Evolutionary conservation across 176 grass and related monocot genomes (phyloP), one percentile per base, ranked within the genome.

Genomic region (Avena eriantha): DNA sequence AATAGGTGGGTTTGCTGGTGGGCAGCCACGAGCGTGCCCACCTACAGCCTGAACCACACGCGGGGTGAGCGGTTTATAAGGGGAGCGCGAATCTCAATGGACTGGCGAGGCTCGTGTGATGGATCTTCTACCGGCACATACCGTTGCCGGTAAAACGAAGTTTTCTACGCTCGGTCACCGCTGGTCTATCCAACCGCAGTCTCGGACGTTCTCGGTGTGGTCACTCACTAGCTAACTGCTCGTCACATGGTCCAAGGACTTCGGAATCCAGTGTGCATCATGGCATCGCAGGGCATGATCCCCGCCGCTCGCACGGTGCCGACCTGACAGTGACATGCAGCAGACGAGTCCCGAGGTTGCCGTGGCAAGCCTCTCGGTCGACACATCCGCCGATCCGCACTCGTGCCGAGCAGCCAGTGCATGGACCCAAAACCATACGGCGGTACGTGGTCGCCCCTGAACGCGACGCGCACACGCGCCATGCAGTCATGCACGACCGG

Each of bases 311-410:
- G 77, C 65, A 34, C 6, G 54, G 56, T 65, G 86, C 86, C 86
- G 86, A 87, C 79, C 57, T 82, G 86, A 76, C 79, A 34, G 66
- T 9, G 8, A 19, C 66, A 4, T 16, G 47, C 23, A 49, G 22
- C 41, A 73, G 24, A 29, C 79, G 48, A 54, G 12, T 69, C 79
- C 63, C 49, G 71, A 59, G 61, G 29, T 51, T 6, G 63, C 24
- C 80, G 80, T 88, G 86, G 72, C 86, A 29, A 58, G 49, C 72
- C 61, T 0, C 0, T 0, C 10, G 5, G 36, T 9, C 10, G 86
- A 77, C 86, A 83, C 80, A 56, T 55, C 79, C 8, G 5, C 6
- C 59, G 34, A 76, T 22, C 57, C 12, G 47, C 47, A 51, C 11
- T 51, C 73, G 73, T 19, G 73, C 73, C 73, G 72, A 18, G 72